A percentile compares a stretch with the other conserved stretches of the same genome.
These are phyloP conservation scores for Scorias spongiosa DNA, from an alignment of 2,329 filamentous ascomycete species.

Conservation along the genomic window DNA sequence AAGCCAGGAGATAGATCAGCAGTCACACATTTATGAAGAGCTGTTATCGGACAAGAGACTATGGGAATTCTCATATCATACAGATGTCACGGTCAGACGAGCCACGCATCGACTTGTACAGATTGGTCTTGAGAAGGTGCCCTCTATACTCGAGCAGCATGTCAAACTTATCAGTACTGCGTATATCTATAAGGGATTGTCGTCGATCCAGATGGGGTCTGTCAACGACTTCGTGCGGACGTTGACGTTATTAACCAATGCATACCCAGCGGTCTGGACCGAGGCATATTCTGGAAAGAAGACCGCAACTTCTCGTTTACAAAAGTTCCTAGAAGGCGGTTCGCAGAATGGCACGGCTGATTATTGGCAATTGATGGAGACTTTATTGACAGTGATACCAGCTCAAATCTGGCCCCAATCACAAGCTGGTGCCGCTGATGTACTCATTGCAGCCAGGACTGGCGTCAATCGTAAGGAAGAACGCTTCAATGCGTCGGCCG, in stretches of 20 bases:
- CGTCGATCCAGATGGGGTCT: conserved; percentile 58
- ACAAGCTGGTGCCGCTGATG: conserved; percentile 39
- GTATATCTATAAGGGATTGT: conserved; percentile 62
- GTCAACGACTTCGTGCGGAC: conserved; percentile 54
- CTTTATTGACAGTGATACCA: conserved; percentile 45
- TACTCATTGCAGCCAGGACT: conserved; percentile 52
- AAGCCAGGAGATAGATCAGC: conserved; percentile 42
- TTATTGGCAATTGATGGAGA: conserved; percentile 58
- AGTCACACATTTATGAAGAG: conserved; percentile 45
- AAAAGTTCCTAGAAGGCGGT: conserved; percentile 63
- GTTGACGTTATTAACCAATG: conserved; percentile 49
- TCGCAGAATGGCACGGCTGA: conserved; percentile 59
- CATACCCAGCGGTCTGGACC: conserved; percentile 60
- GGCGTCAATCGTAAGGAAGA: conserved; percentile 66
- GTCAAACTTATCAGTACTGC: conserved; percentile 45
- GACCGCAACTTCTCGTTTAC: conserved; percentile 42
- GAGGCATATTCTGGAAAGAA: conserved; percentile 44
- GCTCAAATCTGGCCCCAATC: conserved; percentile 38
- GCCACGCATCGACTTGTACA: conserved; percentile 42
- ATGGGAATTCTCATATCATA: conserved; percentile 43
- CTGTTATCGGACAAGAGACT: conserved; percentile 49
- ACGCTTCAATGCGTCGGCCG: conserved; percentile 48
- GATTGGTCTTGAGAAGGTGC: conserved; percentile 33
- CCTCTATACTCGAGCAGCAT: conserved; percentile 21
- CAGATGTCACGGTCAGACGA: conserved; percentile 42